Evolutionary conservation across 1,139 yeast genomes (phyloP).

Genomic region (Yamadazyma dushanensis): DNA sequence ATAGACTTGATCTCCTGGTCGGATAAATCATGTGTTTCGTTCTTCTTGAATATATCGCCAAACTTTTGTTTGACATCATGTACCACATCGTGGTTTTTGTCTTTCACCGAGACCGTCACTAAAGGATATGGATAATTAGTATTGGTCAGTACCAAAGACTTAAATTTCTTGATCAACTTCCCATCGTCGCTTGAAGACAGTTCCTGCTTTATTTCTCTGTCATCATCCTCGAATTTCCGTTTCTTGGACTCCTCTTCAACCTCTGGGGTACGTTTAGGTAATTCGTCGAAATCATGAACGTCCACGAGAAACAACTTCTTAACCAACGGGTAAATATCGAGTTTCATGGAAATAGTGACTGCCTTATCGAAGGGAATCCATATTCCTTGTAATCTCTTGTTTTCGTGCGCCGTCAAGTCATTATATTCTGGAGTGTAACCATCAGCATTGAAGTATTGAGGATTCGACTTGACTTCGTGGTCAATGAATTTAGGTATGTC

Average conservation of each 20-base stretch:
- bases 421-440: conserved; percentile 27
- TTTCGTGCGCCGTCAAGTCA: conserved; percentile 31
- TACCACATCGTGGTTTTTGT: conserved; percentile 32
- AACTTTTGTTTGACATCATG: conserved; percentile 57
- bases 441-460: conserved; percentile 27
- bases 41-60: conserved; percentile 46
- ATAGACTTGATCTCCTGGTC: conserved; percentile 33
- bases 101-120: conserved; percentile 48
- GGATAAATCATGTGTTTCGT: conserved; percentile 33
- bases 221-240: conserved; percentile 1
- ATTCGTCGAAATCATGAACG: conserved; percentile 45
- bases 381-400: conserved; percentile 31
- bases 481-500: conserved; percentile 32
- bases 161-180: conserved; percentile 14
- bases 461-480: conserved; percentile 34
- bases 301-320: conserved; percentile 44
- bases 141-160: conserved; percentile 19
- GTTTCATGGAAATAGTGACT: conserved; percentile 38
- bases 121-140: conserved; percentile 53
- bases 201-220: background rate
- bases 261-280: conserved; percentile 24
- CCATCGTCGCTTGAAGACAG: conserved; percentile 1
- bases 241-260: conserved; percentile 1
- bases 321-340: conserved; percentile 42
- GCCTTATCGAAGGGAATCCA: conserved; percentile 52